A percentile compares a stretch with the other conserved stretches of the same genome.
These are phyloP conservation scores for Backusella westeae DNA, from an alignment of 192 early-diverging fungal species.

Conservation along the genomic window DNA sequence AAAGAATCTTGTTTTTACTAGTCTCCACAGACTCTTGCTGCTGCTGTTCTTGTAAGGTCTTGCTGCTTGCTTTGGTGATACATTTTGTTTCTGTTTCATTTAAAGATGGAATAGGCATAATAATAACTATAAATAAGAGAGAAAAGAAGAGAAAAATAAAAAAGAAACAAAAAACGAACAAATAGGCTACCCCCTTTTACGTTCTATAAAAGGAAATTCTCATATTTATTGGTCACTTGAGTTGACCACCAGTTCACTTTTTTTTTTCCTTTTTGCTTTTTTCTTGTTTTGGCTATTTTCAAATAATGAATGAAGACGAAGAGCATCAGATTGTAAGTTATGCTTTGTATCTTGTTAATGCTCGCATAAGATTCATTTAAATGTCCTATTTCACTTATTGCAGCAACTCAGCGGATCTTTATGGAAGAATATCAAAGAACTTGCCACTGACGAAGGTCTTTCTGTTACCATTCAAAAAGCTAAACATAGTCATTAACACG, in stretches of 20 bases:
- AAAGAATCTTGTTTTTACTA: neutral
- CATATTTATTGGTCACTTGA: conserved; percentile 11
- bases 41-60: neutral
- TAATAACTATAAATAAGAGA: neutral
- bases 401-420: neutral
- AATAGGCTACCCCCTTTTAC: neutral
- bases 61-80: neutral
- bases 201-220: neutral
- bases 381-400: neutral
- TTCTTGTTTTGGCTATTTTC: neutral
- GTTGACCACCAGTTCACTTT: neutral
- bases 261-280: neutral
- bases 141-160: neutral
- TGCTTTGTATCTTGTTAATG: neutral
- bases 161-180: neutral
- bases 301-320: neutral
- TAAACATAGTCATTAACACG: neutral
- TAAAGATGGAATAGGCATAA: conserved; percentile 10
- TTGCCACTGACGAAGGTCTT: conserved; percentile 7
- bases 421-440: neutral
- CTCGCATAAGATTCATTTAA: neutral
- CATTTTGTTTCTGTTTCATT: neutral
- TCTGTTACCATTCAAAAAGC: neutral
- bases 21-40: neutral
- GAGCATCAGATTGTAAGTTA: neutral